phyloP scores from a whole-genome alignment of 2,329 filamentous ascomycete genomes.

The Trichoderma brevicompactum region DNA sequence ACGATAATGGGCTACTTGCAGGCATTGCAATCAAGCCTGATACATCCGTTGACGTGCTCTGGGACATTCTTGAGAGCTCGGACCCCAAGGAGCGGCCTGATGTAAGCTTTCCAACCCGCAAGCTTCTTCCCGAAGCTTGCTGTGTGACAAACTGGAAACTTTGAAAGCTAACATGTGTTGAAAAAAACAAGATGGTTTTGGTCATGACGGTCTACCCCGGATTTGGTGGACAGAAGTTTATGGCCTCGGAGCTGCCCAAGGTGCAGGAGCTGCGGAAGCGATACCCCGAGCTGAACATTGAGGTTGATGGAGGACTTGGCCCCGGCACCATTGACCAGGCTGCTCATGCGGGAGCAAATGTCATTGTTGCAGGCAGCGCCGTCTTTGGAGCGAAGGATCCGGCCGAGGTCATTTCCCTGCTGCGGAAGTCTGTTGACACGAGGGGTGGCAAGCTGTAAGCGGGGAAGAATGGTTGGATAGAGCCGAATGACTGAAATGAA shows the following conservation, averaged over 20 bases:
- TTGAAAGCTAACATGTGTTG: background rate
- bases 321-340: constrained; percentile 90
- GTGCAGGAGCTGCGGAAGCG: constrained; percentile 79
- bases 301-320: constrained; percentile 92
- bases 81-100: constrained; percentile 81
- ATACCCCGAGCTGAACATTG: constrained; percentile 94
- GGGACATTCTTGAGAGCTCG: constrained; percentile 79
- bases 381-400: constrained; percentile 94
- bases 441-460: constrained; percentile 47
- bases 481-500: constrained; percentile 5
- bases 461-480: background rate
- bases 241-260: constrained; percentile 94
- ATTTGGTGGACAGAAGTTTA: constrained; percentile 98
- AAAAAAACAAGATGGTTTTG: constrained; percentile 78
- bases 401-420: constrained; percentile 78
- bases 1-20: constrained; percentile 83
- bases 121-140: constrained; percentile 30
- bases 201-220: constrained; percentile 98
- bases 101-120: constrained; percentile 57
- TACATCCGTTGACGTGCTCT: constrained; percentile 88
- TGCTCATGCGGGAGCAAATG: constrained; percentile 93
- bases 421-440: constrained; percentile 79
- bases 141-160: background rate
- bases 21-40: constrained; percentile 95
- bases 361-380: constrained; percentile 95